phyloP scores from a whole-genome alignment of 805 yeast genomes.

The Kockiozyma suomiensis region DNA sequence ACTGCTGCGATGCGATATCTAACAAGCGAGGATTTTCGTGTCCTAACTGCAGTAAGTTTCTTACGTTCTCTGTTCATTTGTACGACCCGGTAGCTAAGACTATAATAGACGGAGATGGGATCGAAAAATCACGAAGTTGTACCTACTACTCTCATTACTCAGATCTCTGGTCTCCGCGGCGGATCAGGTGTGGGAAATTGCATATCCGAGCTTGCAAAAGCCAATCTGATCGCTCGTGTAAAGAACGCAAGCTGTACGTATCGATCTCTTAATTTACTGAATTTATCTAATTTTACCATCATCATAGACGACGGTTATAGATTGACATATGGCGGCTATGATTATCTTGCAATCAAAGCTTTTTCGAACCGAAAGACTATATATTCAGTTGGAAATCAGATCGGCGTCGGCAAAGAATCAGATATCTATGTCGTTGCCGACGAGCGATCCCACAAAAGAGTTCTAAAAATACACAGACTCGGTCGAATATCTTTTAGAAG shows the following conservation, averaged over 20 bases:
- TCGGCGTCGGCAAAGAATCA: slow-evolving; percentile 97
- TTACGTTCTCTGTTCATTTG: not conserved
- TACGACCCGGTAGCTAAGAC: not conserved
- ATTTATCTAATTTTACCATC: no score
- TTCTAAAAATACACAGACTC: slow-evolving; percentile 85
- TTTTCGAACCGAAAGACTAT: slow-evolving; percentile 74
- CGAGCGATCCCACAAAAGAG: slow-evolving; percentile 63
- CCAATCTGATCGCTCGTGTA: slow-evolving; percentile 72
- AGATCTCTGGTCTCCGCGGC: slow-evolving; percentile 74
- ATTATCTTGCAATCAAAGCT: slow-evolving; percentile 85
- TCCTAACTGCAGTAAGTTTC: slow-evolving; percentile 68
- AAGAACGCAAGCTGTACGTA: slow-evolving; percentile 73
- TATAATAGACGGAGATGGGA: slow-evolving; percentile 63
- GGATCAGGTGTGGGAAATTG: slow-evolving; percentile 75
- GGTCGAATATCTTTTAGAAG: slow-evolving; percentile 94
- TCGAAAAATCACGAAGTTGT: slow-evolving; percentile 92
- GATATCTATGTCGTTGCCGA: slow-evolving; percentile 87
- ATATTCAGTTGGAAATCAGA: slow-evolving; percentile 78
- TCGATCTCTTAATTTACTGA: not conserved
- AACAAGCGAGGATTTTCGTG: slow-evolving; percentile 86
- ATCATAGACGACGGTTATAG: slow-evolving; percentile 88
- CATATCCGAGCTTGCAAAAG: slow-evolving; percentile 83
- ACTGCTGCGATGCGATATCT: slow-evolving; percentile 91
- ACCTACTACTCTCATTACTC: slow-evolving; percentile 82
- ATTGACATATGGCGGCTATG: slow-evolving; percentile 85